Percentiles rank a stretch among this genome's conserved stretches.
phyloP scores from a whole-genome alignment of 495 filamentous ascomycete species.

The Penicillium soppii region DNA sequence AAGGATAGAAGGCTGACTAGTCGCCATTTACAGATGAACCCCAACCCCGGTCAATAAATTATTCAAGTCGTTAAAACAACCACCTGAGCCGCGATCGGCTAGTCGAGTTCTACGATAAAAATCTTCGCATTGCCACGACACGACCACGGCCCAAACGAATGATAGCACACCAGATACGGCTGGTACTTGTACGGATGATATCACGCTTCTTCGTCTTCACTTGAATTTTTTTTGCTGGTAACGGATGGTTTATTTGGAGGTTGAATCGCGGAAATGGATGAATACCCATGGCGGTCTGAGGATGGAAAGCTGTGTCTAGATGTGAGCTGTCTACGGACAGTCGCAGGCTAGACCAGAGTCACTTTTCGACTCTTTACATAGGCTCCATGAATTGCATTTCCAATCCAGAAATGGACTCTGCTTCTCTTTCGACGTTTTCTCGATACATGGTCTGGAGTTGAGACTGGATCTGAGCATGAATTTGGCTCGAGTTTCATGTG shows the following conservation, averaged over 20 bases:
- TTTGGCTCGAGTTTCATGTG: not conserved
- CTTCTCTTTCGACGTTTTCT: conserved; percentile 3
- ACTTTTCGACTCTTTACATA: conserved; percentile 29
- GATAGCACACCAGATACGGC: conserved; percentile 30
- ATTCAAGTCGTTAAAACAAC: conserved; percentile 25
- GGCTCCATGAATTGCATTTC: conserved; percentile 34
- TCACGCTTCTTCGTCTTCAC: conserved; percentile 34
- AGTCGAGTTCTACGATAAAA: conserved; percentile 27
- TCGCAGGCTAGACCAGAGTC: conserved; percentile 18
- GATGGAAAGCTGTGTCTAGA: conserved; percentile 25
- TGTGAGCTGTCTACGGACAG: conserved; percentile 10
- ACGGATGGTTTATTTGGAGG: conserved; percentile 23
- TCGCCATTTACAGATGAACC: conserved; percentile 35
- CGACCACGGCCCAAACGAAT: conserved; percentile 27
- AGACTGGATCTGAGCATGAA: not conserved
- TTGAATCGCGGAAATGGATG: conserved; percentile 23
- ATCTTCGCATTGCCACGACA: conserved; percentile 24
- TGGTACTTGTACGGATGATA: conserved; percentile 39
- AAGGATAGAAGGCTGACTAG: conserved; percentile 21
- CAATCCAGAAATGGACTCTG: conserved; percentile 27
- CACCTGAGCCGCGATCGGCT: conserved; percentile 23
- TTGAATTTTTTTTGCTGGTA: conserved; percentile 31
- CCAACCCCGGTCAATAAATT: conserved; percentile 38
- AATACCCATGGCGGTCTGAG: conserved; percentile 24
- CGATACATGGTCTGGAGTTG: not conserved